Percentiles rank a stretch among this genome's conserved stretches.
phyloP scores from a whole-genome alignment of 495 filamentous ascomycete genomes.

The Penicillium robsamsonii region DNA sequence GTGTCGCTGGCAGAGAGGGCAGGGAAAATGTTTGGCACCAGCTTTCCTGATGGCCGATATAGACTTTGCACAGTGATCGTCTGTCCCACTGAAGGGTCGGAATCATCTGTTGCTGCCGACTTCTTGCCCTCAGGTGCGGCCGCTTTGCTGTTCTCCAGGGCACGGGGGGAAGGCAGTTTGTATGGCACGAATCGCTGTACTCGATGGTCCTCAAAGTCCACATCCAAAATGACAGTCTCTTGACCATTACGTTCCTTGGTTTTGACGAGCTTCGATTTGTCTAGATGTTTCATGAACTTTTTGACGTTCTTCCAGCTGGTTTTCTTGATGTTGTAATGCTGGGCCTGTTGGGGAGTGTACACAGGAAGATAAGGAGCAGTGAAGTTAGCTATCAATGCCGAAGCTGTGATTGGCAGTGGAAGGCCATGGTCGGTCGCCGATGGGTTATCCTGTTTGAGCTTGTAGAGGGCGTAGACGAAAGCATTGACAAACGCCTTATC shows the following conservation, averaged over 20 bases:
- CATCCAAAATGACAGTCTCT: slow-evolving; percentile 64
- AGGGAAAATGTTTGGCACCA: slow-evolving; percentile 55
- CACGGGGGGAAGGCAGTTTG: slow-evolving; percentile 50
- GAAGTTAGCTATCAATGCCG: slow-evolving; percentile 62
- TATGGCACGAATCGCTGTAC: slow-evolving; percentile 62
- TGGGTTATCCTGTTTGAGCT: slow-evolving; percentile 52
- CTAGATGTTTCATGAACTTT: slow-evolving; percentile 70
- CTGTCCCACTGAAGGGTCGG: slow-evolving; percentile 56
- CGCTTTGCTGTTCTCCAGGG: slow-evolving; percentile 35
- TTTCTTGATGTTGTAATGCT: slow-evolving; percentile 68
- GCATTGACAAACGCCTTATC: slow-evolving; percentile 68
- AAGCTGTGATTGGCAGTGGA: slow-evolving; percentile 62
- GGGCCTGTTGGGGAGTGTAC: slow-evolving; percentile 51
- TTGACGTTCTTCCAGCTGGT: slow-evolving; percentile 72
- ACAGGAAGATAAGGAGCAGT: slow-evolving; percentile 67
- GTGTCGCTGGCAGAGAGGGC: slow-evolving; percentile 40
- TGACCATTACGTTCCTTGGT: slow-evolving; percentile 65
- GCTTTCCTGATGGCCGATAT: slow-evolving; percentile 55
- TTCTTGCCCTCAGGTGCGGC: slow-evolving; percentile 39
- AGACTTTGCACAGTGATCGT: slow-evolving; percentile 53
- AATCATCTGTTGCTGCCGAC: slow-evolving; percentile 34
- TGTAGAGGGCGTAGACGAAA: slow-evolving; percentile 62
- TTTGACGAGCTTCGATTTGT: slow-evolving; percentile 61
- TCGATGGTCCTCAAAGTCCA: slow-evolving; percentile 59
- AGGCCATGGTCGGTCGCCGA: slow-evolving; percentile 50